Base-by-base conservation (phyloP, 1,284 basidiomycete species). In the Pulveroboletus sp. region DNA sequence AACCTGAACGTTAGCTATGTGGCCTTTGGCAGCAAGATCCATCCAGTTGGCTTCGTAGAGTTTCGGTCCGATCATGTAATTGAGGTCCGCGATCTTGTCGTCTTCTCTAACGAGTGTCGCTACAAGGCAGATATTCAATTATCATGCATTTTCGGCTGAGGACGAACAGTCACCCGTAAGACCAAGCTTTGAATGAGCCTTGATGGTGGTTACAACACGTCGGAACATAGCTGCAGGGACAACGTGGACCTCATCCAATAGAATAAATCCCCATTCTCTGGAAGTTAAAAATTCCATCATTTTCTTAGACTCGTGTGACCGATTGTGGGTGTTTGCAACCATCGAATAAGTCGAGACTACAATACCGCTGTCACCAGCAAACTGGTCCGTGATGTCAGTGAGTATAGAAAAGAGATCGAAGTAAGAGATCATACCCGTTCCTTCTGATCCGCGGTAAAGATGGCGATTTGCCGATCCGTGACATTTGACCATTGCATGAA, bases 41-140 rank as follows among this genome's bases (percentile, higher is more conserved):
- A 99, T 99, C 97, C 97, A 99, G 73, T 99, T 99, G 9, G 97
- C 97, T 76, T 99, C 97, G 73, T 99, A 99, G 43, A 99, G 81
- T 77, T 99, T 99, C 5, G 97, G 97, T 2, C 97, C 97, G 70
- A 99, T 98, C 83, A 99, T 92, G 72, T 98, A 99, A 72, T 98
- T 98, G 57, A 99, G 79, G 77, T 99, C 97, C 31, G 92, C 91
- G 66, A 99, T 99, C 79, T 98, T 98, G 74, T 99, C 97, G 71
- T 99, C 97, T 75, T 99, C 97, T 60, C 97, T 91, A 33, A 99
- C 97, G 36, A 99, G 86, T 5, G 97, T 99, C 2, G 96, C 95
- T 91, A 42, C 26, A 57, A 58, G n/a, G 35, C 36, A 31, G n/a
- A 36, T 22, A 44, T n/a, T 70, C 48, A 58, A 50, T 43, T 50